A percentile compares a stretch with the other conserved stretches of the same genome.
These are phyloP conservation scores for Verticillium longisporum DNA, from an alignment of 2,329 filamentous ascomycete genomes.

Conservation along the genomic window DNA sequence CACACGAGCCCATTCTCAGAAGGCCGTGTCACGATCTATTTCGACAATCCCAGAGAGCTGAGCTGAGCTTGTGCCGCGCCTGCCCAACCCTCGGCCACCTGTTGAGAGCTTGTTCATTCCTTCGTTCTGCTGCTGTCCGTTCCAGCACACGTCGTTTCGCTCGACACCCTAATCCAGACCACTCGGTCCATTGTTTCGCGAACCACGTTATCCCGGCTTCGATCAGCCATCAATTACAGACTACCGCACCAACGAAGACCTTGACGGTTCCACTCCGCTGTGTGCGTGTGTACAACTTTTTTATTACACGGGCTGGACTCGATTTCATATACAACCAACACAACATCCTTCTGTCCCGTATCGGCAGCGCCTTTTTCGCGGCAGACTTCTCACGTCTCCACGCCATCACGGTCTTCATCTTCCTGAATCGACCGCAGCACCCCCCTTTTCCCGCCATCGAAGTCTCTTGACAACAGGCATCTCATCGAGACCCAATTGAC, in stretches of 20 bases:
- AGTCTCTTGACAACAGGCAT: neutral
- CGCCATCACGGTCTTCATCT: neutral
- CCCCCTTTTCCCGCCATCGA: neutral
- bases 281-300: slow-evolving; percentile 7
- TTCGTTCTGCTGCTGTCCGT: slow-evolving; percentile 3
- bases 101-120: slow-evolving; percentile 16
- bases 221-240: slow-evolving; percentile 24
- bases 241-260: slow-evolving; percentile 29
- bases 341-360: neutral
- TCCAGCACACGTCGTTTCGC: slow-evolving; percentile 27
- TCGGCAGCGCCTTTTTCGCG: slow-evolving; percentile 13
- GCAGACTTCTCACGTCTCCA: neutral
- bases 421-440: neutral
- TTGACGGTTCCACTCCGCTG: slow-evolving; percentile 28
- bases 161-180: slow-evolving; percentile 31
- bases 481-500: slow-evolving; percentile 1
- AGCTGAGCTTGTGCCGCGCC: neutral
- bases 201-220: slow-evolving; percentile 18
- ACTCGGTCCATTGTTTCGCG: slow-evolving; percentile 26
- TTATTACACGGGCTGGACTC: slow-evolving; percentile 39
- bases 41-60: slow-evolving; percentile 1
- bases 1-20: neutral
- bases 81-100: neutral
- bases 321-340: slow-evolving; percentile 14
- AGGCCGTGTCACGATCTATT: neutral